phyloP scores from a whole-genome alignment of 495 filamentous ascomycete genomes.

The Aspergillus coremiiformis region DNA sequence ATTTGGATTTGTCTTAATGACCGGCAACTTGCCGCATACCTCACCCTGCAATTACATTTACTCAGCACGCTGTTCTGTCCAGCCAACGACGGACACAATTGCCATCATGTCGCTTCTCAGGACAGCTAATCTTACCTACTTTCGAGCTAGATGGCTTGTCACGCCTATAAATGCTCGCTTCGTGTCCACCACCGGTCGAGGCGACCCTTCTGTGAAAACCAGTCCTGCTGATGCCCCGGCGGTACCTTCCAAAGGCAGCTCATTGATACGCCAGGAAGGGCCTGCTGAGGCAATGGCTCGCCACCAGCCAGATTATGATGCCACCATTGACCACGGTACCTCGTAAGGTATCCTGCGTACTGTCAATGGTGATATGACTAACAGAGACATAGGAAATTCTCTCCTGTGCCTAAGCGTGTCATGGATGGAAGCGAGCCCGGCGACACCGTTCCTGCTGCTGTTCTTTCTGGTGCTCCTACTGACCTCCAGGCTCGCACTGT shows the following conservation, averaged over 20 bases:
- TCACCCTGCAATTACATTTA: conserved; percentile 22
- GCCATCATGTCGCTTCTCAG: conserved; percentile 41
- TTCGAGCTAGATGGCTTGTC: conserved; percentile 29
- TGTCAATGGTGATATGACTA: conserved; percentile 13
- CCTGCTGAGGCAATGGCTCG: conserved; percentile 44
- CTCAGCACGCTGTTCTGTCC: conserved; percentile 15
- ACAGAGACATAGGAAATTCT: conserved; percentile 59
- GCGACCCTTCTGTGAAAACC: conserved; percentile 29
- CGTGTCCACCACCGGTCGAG: conserved; percentile 22
- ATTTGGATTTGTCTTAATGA: conserved; percentile 33
- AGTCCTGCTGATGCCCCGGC: conserved; percentile 37
- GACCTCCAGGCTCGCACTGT: conserved; percentile 91
- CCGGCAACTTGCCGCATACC: conserved; percentile 31
- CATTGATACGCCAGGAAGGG: conserved; percentile 48
- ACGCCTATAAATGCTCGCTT: conserved; percentile 33
- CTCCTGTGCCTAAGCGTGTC: conserved; percentile 77
- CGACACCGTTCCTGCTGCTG: conserved; percentile 65
- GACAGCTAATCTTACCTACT: conserved; percentile 32
- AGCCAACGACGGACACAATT: conserved; percentile 15
- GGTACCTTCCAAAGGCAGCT: conserved; percentile 28
- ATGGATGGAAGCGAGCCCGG: conserved; percentile 87
- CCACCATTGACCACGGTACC: conserved; percentile 68
- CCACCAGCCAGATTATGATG: conserved; percentile 74
- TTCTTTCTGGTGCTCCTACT: conserved; percentile 85
- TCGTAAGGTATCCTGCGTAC: conserved; percentile 51